Evolutionary conservation across 1,284 basidiomycete genomes (phyloP).

Genomic region (Schizopora paradoxa): DNA sequence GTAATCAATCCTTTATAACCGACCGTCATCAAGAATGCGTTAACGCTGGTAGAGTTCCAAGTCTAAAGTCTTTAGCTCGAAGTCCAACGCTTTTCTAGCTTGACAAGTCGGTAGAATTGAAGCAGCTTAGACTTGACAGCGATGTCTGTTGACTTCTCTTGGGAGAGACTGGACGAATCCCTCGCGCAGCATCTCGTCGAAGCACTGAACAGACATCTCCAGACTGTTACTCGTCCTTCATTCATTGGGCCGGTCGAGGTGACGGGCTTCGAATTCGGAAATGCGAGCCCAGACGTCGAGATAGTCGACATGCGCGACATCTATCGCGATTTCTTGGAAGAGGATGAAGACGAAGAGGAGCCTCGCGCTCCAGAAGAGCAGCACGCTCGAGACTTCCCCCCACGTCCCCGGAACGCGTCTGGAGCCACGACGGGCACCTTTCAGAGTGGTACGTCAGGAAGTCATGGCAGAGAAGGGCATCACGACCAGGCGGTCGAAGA

Average conservation of each 20-base stretch:
- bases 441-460: conserved; percentile 27
- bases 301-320: conserved; percentile 91
- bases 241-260: conserved; percentile 92
- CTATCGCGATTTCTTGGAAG: conserved; percentile 87
- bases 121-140: no score
- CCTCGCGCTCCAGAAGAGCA: conserved; percentile 17
- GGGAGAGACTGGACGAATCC: conserved; percentile 65
- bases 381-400: conserved; percentile 30
- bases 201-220: conserved; percentile 77
- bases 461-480: conserved; percentile 5
- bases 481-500: conserved; percentile 29
- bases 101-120: no score
- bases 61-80: no score
- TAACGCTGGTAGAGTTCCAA: no score
- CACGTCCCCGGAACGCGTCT: no score
- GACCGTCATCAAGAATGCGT: no score
- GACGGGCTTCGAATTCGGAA: conserved; percentile 84
- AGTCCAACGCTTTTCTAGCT: no score
- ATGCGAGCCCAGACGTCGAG: conserved; percentile 77
- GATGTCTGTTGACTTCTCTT: conserved; percentile 81
- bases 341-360: conserved; percentile 62
- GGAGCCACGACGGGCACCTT: conserved; percentile 50
- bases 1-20: no score
- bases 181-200: conserved; percentile 71
- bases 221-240: conserved; percentile 69